Evolutionary conservation across 2,329 filamentous ascomycete genomes (phyloP).

Genomic region (Didymella pomorum): DNA sequence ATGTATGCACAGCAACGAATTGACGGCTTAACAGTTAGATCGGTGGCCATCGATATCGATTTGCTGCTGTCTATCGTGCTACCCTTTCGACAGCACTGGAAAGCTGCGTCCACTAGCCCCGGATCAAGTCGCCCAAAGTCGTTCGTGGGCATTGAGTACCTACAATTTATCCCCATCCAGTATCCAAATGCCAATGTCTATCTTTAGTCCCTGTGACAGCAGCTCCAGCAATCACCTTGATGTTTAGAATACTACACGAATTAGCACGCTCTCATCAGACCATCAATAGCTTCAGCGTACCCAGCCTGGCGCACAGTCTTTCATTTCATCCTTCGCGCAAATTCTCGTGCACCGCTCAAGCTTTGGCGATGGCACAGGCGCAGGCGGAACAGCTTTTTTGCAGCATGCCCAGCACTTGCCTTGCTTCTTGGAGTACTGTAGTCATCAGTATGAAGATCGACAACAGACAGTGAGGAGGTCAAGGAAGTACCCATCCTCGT

Average conservation of each 20-base stretch:
- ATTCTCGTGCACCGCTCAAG: neutral
- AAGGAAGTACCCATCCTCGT: neutral
- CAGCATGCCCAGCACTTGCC: conserved; percentile 16
- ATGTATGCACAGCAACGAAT: no score
- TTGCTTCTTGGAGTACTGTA: conserved; percentile 1
- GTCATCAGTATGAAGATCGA: neutral
- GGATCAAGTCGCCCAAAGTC: no score
- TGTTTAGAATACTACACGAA: neutral
- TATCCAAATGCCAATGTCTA: no score
- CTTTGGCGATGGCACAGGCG: neutral
- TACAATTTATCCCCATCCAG: no score
- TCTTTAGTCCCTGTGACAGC: neutral
- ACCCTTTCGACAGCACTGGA: no score
- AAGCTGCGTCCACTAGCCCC: no score
- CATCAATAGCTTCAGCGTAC: no score
- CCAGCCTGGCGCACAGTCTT: neutral
- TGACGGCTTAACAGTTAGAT: no score
- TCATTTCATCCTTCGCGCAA: neutral
- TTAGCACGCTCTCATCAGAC: neutral
- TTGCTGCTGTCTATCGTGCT: no score
- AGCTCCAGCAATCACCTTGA: neutral
- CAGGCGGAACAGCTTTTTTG: neutral
- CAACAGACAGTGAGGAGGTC: neutral
- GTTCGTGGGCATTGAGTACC: no score
- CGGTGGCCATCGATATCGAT: no score